Evolutionary conservation across 371 early-diverging fungal species (phyloP).

Genomic region (Apophysomyces sp.): DNA sequence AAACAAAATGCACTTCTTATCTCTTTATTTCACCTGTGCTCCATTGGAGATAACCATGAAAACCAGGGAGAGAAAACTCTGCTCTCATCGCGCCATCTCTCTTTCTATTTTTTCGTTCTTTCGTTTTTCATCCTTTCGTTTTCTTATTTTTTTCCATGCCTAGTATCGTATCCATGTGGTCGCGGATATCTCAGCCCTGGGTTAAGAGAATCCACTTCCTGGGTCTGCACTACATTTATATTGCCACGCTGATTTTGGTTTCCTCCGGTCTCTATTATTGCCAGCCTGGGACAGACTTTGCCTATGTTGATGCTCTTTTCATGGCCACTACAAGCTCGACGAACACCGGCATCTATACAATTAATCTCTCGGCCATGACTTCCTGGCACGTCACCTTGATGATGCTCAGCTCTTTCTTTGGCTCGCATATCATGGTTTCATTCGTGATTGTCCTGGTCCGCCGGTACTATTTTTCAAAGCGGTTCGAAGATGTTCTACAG

Average conservation of each 20-base stretch:
- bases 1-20: too few relatives aligned
- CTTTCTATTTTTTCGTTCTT: background rate
- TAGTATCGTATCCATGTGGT: background rate
- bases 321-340: constrained; percentile 39
- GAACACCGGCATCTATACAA: constrained; percentile 41
- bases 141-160: background rate
- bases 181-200: constrained; percentile 20
- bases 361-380: constrained; percentile 28
- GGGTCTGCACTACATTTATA: constrained; percentile 44
- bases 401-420: constrained; percentile 29
- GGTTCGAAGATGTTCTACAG: constrained; percentile 45
- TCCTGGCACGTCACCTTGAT: constrained; percentile 33
- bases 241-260: constrained; percentile 27
- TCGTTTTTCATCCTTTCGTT: background rate
- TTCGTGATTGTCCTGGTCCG: constrained; percentile 34
- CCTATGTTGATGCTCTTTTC: constrained; percentile 44
- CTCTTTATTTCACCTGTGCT: too few relatives aligned
- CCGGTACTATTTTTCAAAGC: constrained; percentile 42
- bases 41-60: too few relatives aligned
- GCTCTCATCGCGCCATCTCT: too few relatives aligned
- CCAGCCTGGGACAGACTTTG: constrained; percentile 32
- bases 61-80: too few relatives aligned
- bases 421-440: constrained; percentile 37
- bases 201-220: constrained; percentile 38
- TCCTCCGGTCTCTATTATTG: constrained; percentile 35